Base-by-base conservation (phyloP, 345 rosid genomes). In the Eucalyptus camaldulensis region DNA sequence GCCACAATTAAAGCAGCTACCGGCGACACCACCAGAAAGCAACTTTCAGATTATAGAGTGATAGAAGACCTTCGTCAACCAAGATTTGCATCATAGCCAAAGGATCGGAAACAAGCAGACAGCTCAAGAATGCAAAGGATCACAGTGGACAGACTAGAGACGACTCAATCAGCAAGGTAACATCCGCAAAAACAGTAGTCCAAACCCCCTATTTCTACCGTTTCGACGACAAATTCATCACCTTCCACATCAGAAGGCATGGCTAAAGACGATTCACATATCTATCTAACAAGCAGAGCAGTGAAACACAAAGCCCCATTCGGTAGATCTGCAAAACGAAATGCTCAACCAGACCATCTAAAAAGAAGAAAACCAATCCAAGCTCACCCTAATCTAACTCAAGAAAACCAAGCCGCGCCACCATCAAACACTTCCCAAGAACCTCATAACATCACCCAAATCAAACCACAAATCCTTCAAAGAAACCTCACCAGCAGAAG, bases 401-500 rank as follows among this genome's bases (percentile, higher is more conserved):
- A 6, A 72, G 25, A 72, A 72, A 72, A 72, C 83, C 83, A 72
- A 72, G 43, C 7, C 45, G 43, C 83, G 7, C 83, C 14, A 37
- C 83, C 83, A 72, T 37, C 45, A 72, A 33, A 72, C 81, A 19
- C 81, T 72, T 72, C 40, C 43, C 49, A 51, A 86, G 13, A 43
- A n/a, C 29, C 40, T 51, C 31, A 29, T 13, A 47, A 27, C 65
- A 56, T 45, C 83, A 45, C 50, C 83, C 37, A 45, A 67, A 67
- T 29, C 51, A 62, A 49, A 62, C 72, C 85, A 69, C 88, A 21
- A 67, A 37, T 27, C 54, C 58, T 15, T 72, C 88, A 69, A 89
- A 14, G 16, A 65, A 87, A 87, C 43, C 49, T 54, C 90, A 97
- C 99, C 98, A 76, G 99, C 98, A 87, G 98, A 98, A 91, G 99